These are phyloP conservation scores for Mucor saturninus DNA, from an alignment of 371 early-diverging fungal genomes.

Conservation along the genomic window DNA sequence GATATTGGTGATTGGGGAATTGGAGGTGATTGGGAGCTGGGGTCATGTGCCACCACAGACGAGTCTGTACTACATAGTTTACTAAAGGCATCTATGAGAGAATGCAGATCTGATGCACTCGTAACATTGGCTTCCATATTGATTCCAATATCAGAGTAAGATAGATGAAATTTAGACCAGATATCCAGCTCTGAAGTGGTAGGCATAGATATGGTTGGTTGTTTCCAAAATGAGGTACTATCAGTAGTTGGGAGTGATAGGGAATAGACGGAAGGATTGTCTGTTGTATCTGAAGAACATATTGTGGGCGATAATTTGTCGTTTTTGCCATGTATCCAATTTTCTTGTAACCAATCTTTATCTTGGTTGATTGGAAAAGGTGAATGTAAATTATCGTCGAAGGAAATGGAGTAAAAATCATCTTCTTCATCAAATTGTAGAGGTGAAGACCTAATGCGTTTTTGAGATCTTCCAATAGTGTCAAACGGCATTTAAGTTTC, in stretches of 20 bases:
- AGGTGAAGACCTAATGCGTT: conserved; percentile 17
- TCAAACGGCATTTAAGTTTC: conserved; percentile 26
- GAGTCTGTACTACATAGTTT: conserved; percentile 27
- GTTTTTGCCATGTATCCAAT: conserved; percentile 2
- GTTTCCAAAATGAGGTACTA: conserved; percentile 16
- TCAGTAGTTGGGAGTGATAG: conserved; percentile 12
- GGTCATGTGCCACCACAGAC: conserved; percentile 20
- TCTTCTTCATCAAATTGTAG: conserved; percentile 9
- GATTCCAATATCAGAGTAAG: conserved; percentile 38
- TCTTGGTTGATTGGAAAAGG: background rate
- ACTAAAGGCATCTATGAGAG: conserved; percentile 38
- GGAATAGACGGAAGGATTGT: conserved; percentile 12
- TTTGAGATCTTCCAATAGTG: conserved; percentile 29
- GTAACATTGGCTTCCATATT: conserved; percentile 42
- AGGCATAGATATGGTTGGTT: conserved; percentile 8
- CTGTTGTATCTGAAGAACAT: background rate
- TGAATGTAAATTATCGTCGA: background rate
- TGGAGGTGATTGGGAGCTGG: conserved; percentile 8
- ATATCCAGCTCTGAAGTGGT: conserved; percentile 12
- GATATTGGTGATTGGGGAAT: conserved; percentile 19
- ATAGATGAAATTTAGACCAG: conserved; percentile 34
- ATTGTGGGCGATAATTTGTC: background rate
- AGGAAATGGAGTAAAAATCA: conserved; percentile 2
- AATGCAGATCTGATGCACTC: conserved; percentile 36
- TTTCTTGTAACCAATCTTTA: conserved; percentile 2